A percentile compares a stretch with the other conserved stretches of the same genome.
Evolutionary conservation across 1,284 basidiomycete species (phyloP).

Genomic region (Puccinia horiana): DNA sequence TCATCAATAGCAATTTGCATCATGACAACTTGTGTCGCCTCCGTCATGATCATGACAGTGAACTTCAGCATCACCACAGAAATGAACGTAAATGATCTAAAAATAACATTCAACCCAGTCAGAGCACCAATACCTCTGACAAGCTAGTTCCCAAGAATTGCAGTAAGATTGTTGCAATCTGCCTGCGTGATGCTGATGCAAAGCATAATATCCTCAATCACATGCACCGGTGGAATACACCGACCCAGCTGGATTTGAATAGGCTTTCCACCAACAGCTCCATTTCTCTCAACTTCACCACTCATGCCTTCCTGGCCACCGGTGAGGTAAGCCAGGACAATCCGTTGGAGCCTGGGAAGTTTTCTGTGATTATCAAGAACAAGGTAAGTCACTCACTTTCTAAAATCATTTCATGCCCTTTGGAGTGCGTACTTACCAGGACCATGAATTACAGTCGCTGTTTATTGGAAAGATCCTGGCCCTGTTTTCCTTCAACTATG

Average conservation of each 20-base stretch:
- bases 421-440: neutral
- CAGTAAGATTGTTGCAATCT: slow-evolving; percentile 4
- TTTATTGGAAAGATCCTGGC: neutral
- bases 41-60: neutral
- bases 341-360: neutral
- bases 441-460: neutral
- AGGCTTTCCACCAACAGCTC: neutral
- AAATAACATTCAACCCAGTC: neutral
- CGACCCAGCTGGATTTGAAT: neutral
- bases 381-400: neutral
- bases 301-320: neutral
- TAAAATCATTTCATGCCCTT: too few relatives aligned
- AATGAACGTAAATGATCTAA: neutral
- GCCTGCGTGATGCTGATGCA: neutral
- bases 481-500: neutral
- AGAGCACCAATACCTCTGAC: neutral
- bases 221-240: neutral
- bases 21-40: neutral
- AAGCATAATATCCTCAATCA: neutral
- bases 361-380: neutral
- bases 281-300: neutral
- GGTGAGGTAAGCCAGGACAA: neutral
- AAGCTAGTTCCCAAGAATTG: neutral
- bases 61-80: neutral
- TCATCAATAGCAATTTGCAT: neutral